Conservation (phyloP, 169 alveolate species). For the Cryptosporidium sp. region DNA sequence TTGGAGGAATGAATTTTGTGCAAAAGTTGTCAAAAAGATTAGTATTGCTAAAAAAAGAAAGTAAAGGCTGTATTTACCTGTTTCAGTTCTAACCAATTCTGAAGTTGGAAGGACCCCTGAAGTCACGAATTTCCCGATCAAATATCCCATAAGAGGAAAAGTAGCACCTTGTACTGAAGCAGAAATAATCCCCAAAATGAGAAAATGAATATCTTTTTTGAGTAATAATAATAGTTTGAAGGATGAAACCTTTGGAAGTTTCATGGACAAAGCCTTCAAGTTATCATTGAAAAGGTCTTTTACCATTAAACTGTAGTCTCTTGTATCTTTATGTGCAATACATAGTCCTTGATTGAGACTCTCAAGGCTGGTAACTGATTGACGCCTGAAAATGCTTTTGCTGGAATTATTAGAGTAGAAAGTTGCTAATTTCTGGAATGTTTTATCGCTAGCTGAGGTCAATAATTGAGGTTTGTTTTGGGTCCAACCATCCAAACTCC, state of each 20-base stretch:
- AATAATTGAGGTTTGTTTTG: neutral
- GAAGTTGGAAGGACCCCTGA: conserved; percentile 53
- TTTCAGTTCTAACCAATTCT: conserved; percentile 40
- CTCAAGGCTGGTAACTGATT: conserved; percentile 10
- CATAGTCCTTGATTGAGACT: conserved; percentile 2
- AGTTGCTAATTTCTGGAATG: conserved; percentile 23
- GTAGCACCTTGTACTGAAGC: conserved; percentile 65
- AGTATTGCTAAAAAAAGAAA: conserved; percentile 31
- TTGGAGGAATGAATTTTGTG: conserved; percentile 56
- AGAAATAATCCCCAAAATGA: conserved; percentile 36
- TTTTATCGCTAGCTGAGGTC: neutral
- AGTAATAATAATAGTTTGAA: conserved; percentile 13
- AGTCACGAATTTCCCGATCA: conserved; percentile 59
- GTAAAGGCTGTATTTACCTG: conserved; percentile 57
- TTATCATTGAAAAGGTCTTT: conserved; percentile 42
- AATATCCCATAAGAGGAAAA: conserved; percentile 59
- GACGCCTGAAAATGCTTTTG: neutral
- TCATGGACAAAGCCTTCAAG: conserved; percentile 15
- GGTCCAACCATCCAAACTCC: too few species aligned
- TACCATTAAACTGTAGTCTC: conserved; percentile 33
- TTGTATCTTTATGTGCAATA: conserved; percentile 41
- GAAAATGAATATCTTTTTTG: conserved; percentile 45
- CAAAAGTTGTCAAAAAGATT: conserved; percentile 48
- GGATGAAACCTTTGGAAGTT: conserved; percentile 40
- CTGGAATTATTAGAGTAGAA: conserved; percentile 5